phyloP scores from a whole-genome alignment of 352 stramenopile genomes.

The Phytopythium oedochilum region DNA sequence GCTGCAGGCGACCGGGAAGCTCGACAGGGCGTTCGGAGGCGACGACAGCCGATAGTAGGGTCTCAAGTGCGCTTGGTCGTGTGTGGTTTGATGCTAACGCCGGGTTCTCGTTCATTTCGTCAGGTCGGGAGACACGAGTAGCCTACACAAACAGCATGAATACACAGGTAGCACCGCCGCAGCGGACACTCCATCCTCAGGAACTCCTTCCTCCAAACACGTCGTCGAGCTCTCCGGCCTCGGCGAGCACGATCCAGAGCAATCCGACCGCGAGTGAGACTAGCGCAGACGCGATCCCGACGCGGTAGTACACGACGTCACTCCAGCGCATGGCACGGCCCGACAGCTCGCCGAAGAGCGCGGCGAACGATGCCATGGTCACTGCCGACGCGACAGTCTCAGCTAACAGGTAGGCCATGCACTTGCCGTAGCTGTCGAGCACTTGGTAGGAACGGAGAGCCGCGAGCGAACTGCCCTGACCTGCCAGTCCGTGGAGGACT shows the following conservation, averaged over 20 bases:
- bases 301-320: constrained; percentile 26
- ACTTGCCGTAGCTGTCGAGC: constrained; percentile 35
- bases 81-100: no score
- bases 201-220: constrained; percentile 56
- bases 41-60: background rate
- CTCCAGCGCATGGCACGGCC: constrained; percentile 18
- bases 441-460: constrained; percentile 74
- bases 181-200: no score
- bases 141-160: no score
- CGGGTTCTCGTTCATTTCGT: no score
- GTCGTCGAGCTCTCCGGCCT: constrained; percentile 48
- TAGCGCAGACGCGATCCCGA: constrained; percentile 43
- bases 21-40: constrained; percentile 50
- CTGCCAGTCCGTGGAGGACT: constrained; percentile 71
- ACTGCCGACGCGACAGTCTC: constrained; percentile 86
- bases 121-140: no score
- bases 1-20: constrained; percentile 47
- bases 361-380: constrained; percentile 86
- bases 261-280: constrained; percentile 67
- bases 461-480: no score
- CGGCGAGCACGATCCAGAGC: constrained; percentile 64
- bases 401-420: constrained; percentile 67
- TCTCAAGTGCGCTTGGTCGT: no score
- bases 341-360: constrained; percentile 71
- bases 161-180: no score